Conservation (phyloP, 805 yeast species). For the Candida caryicola region DNA sequence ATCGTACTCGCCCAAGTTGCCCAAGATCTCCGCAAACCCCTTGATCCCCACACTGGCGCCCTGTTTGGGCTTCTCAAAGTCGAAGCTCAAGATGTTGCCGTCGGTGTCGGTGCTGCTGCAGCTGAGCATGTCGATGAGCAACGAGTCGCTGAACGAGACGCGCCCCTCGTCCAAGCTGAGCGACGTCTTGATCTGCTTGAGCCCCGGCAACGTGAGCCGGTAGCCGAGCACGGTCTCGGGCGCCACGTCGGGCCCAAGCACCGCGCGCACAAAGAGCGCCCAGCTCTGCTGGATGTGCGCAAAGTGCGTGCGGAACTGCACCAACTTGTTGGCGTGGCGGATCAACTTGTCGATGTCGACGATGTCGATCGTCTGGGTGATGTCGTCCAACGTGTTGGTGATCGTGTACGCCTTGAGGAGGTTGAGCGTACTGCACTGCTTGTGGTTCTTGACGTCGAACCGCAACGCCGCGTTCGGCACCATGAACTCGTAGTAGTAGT, state of each 20-base stretch:
- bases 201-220: constrained; percentile 26
- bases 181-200: constrained; percentile 26
- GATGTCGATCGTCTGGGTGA: constrained; percentile 32
- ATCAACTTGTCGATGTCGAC: constrained; percentile 41
- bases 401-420: constrained; percentile 31
- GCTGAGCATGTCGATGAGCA: constrained; percentile 43
- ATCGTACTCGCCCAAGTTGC: constrained; percentile 38
- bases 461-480: constrained; percentile 7
- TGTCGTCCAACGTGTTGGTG: constrained; percentile 12
- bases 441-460: constrained; percentile 14
- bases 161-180: constrained; percentile 25
- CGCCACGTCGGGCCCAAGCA: constrained; percentile 6
- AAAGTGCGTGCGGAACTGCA: constrained; percentile 33
- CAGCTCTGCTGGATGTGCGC: constrained; percentile 28
- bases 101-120: constrained; percentile 27
- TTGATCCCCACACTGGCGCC: constrained; percentile 33
- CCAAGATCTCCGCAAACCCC: constrained; percentile 43
- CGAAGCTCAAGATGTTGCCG: constrained; percentile 30
- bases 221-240: constrained; percentile 10
- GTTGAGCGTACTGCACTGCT: constrained; percentile 25
- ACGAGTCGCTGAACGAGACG: constrained; percentile 23
- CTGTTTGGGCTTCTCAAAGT: constrained; percentile 19
- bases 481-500: constrained; percentile 31
- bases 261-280: constrained; percentile 30
- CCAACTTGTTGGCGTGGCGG: constrained; percentile 21